Base-by-base conservation (phyloP, 495 filamentous ascomycete species). In the Hyphodiscus hymeniophilus region DNA sequence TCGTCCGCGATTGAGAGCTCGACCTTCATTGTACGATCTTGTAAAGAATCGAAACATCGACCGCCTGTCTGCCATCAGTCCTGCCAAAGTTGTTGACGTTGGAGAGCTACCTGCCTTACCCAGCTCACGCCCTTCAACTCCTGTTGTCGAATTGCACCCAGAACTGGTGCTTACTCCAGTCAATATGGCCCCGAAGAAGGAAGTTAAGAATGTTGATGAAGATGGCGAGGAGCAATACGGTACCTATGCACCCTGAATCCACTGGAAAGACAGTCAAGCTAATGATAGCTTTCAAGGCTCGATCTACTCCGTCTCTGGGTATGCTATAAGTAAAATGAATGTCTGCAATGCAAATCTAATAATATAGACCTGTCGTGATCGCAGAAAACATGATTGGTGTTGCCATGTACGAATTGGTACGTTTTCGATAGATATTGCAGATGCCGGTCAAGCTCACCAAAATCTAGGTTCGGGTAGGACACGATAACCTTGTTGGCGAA, bases 391-490 rank as follows among this genome's bases (percentile, higher is more conserved):
- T 97, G 90, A 85, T 89, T 62, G 92, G 92, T 62, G 94, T 92
- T 81, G 89, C 92, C 61, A 97, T 99, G 94, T 96, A 99, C 76
- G 92, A 99, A 72, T 71, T 99, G 78, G 91, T 91, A 69, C 51
- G 75, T 53, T 22, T 17, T 21, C 15, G n/a, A 22, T 8, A 33
- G 12, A 21, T 38, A 8, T 48, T 15, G 47, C 35, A 40, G 26
- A 28, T 28, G 10, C 26, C 10, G 26, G 28, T 20, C 23, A 22
- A 46, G n/a, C 50, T 52, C 34, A 33, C 32, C 18, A 3, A 17
- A 26, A 18, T 46, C n/a, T 61, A 85, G 85, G 84, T 89, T 59
- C 80, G 75, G 64, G 90, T 99, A 50, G 90, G 92, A 53, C 80
- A 94, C 60, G 88, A 94, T 63, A 69, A 79, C 45, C 76, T 99